Conservation (phyloP, 495 filamentous ascomycete species). For the Aspergillus steynii region DNA sequence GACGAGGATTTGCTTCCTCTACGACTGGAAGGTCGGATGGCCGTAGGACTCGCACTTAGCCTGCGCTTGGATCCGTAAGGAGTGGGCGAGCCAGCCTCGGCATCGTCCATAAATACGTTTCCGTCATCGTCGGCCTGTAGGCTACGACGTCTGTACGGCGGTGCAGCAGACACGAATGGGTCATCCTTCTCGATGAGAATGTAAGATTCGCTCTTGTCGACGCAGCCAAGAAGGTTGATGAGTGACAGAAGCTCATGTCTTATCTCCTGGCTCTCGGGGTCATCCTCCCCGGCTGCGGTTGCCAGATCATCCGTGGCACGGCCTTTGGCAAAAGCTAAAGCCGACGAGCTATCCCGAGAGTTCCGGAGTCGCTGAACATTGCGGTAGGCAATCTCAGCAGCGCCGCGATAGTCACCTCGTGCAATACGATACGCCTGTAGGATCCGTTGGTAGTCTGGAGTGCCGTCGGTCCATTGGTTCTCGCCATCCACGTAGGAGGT, state of each 20-base stretch:
- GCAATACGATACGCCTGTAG: conserved; percentile 87
- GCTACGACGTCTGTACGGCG: conserved; percentile 22
- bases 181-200: conserved; percentile 54
- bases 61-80: conserved; percentile 16
- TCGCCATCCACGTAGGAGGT: conserved; percentile 36
- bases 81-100: conserved; percentile 20
- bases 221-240: conserved; percentile 85
- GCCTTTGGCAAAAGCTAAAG: conserved; percentile 31
- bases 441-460: conserved; percentile 68
- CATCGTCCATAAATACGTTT: conserved; percentile 46
- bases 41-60: conserved; percentile 12
- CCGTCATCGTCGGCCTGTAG: conserved; percentile 41
- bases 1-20: conserved; percentile 29
- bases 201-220: conserved; percentile 78
- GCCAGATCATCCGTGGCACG: conserved; percentile 53
- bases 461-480: conserved; percentile 30
- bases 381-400: conserved; percentile 72
- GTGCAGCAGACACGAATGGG: conserved; percentile 13
- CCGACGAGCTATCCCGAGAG: conserved; percentile 49
- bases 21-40: conserved; percentile 14
- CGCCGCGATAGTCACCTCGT: conserved; percentile 83
- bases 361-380: conserved; percentile 58
- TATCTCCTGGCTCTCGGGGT: conserved; percentile 55
- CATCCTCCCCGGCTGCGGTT: conserved; percentile 50
- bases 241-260: conserved; percentile 71